These are phyloP conservation scores for Backusella circina DNA, from an alignment of 192 early-diverging fungal species.

Conservation along the genomic window DNA sequence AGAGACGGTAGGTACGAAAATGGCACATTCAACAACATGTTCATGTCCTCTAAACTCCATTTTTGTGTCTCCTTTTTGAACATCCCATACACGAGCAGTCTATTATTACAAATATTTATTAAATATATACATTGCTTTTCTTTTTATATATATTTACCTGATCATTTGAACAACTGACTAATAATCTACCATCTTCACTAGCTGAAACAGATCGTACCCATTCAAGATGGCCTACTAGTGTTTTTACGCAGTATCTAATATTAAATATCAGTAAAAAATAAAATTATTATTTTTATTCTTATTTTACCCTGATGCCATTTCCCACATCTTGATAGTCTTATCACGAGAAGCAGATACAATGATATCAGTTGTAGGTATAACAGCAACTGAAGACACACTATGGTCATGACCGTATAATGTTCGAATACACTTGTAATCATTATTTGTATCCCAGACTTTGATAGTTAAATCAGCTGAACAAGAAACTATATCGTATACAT, in stretches of 20 bases:
- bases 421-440: slow-evolving; percentile 78
- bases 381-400: slow-evolving; percentile 76
- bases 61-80: slow-evolving; percentile 66
- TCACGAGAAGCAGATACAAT: slow-evolving; percentile 87
- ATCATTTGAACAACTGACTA: slow-evolving; percentile 85
- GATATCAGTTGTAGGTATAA: slow-evolving; percentile 71
- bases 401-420: slow-evolving; percentile 94
- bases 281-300: background rate
- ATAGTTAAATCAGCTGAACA: slow-evolving; percentile 91
- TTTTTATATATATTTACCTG: slow-evolving; percentile 49
- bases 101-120: slow-evolving; percentile 21
- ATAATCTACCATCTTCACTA: slow-evolving; percentile 64
- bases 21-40: slow-evolving; percentile 92
- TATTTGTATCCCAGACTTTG: slow-evolving; percentile 87
- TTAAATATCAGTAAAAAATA: background rate
- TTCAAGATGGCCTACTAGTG: slow-evolving; percentile 78
- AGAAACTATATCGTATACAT: slow-evolving; percentile 56
- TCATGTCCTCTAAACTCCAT: slow-evolving; percentile 86
- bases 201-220: slow-evolving; percentile 80
- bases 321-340: slow-evolving; percentile 91
- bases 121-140: background rate
- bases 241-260: slow-evolving; percentile 75
- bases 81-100: slow-evolving; percentile 83
- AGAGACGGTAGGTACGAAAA: slow-evolving; percentile 72
- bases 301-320: slow-evolving; percentile 67